Conservation (phyloP, 2,329 filamentous ascomycete genomes). For the Penicillium rolfsii region DNA sequence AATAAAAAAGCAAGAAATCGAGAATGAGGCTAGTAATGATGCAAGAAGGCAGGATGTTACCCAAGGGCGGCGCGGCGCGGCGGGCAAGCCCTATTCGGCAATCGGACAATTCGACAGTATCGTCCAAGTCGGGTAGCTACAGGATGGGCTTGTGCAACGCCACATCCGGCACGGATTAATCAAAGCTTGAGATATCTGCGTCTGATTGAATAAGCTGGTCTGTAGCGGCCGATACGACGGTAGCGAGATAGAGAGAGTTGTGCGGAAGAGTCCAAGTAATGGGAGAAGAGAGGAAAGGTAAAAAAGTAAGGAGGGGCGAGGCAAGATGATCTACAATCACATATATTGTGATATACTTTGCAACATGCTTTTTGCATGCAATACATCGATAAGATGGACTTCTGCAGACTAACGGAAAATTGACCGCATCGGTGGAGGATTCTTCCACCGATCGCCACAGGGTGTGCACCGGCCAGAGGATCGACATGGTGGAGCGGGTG, state of each 20-base stretch:
- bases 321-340: not conserved
- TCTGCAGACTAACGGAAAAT: constrained; percentile 19
- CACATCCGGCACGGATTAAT: not conserved
- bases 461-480: constrained; percentile 26
- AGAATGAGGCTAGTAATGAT: constrained; percentile 4
- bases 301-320: not conserved
- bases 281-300: not conserved
- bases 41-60: constrained; percentile 21
- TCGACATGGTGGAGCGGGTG: constrained; percentile 1
- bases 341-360: not conserved
- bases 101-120: constrained; percentile 29
- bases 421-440: constrained; percentile 2
- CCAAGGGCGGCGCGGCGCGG: constrained; percentile 16
- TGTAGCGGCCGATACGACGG: not conserved
- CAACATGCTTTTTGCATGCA: not conserved
- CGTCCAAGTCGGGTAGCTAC: constrained; percentile 25
- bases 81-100: constrained; percentile 12
- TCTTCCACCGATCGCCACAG: constrained; percentile 23
- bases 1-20: constrained; percentile 2
- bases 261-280: not conserved
- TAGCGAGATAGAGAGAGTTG: not conserved
- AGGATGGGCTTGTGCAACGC: constrained; percentile 25
- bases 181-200: not conserved
- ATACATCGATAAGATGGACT: constrained; percentile 14
- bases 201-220: not conserved